Percentiles rank a stretch among this genome's conserved stretches.
phyloP scores from a whole-genome alignment of 169 alveolate species.

The Plasmodium knowlesi region DNA sequence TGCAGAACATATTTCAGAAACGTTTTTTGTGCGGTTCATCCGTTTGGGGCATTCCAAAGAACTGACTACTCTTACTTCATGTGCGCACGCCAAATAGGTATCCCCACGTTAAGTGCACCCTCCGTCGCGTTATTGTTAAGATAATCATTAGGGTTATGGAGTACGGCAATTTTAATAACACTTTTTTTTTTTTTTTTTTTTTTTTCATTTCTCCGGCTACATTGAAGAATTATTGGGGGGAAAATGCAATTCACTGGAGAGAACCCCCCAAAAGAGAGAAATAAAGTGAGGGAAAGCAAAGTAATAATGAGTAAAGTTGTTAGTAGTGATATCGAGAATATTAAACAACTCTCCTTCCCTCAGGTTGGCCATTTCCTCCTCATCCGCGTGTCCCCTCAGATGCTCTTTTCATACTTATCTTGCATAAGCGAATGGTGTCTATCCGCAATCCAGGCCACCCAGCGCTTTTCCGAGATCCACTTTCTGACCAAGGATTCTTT shows the following conservation, averaged over 20 bases:
- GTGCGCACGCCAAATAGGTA: background rate
- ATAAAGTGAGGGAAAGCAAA: background rate
- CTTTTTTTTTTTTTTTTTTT: no score
- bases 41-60: background rate
- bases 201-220: background rate
- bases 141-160: background rate
- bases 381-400: background rate
- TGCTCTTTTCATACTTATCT: background rate
- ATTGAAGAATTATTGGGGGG: background rate
- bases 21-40: background rate
- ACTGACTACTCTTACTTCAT: background rate
- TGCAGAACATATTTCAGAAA: background rate
- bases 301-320: background rate
- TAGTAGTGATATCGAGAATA: background rate
- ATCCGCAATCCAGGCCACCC: constrained; percentile 1
- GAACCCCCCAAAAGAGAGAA: background rate
- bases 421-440: background rate
- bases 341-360: background rate
- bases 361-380: background rate
- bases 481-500: background rate
- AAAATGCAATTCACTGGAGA: background rate
- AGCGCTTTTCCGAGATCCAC: background rate
- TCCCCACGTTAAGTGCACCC: background rate
- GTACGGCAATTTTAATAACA: no score
- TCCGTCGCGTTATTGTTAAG: background rate